phyloP scores from a whole-genome alignment of 805 yeast species.

The Torulaspora delbrueckii region DNA sequence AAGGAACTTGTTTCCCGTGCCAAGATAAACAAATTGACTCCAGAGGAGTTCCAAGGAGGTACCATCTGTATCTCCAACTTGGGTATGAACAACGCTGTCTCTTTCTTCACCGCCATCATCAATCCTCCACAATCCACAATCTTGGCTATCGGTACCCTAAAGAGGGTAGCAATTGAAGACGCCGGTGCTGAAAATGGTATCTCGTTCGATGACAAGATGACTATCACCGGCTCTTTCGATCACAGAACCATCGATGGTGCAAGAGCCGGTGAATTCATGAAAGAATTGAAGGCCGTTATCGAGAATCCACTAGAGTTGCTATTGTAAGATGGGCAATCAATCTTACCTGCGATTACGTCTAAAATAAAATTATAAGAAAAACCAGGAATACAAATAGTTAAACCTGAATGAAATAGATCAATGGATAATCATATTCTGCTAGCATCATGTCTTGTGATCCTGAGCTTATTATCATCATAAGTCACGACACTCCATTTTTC shows the following conservation, averaged over 20 bases:
- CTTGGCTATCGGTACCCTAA: conserved; percentile 89
- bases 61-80: conserved; percentile 96
- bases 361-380: not conserved
- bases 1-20: conserved; percentile 97
- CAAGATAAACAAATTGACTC: conserved; percentile 83
- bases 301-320: conserved; percentile 96
- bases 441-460: not conserved
- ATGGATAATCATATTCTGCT: not conserved
- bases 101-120: conserved; percentile 89
- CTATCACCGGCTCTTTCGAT: conserved; percentile 94
- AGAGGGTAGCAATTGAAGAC: conserved; percentile 90
- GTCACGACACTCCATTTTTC: not conserved
- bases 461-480: not conserved
- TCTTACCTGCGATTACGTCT: not conserved
- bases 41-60: conserved; percentile 99
- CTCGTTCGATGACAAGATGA: conserved; percentile 84
- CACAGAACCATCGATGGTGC: conserved; percentile 98
- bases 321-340: conserved; percentile 44
- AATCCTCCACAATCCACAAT: conserved; percentile 97
- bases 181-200: conserved; percentile 86
- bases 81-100: conserved; percentile 97
- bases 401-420: not conserved
- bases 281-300: conserved; percentile 80
- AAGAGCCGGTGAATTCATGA: conserved; percentile 94
- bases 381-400: not conserved